Conservation (phyloP, 148 eudicot species). For the Cornus controversa region DNA sequence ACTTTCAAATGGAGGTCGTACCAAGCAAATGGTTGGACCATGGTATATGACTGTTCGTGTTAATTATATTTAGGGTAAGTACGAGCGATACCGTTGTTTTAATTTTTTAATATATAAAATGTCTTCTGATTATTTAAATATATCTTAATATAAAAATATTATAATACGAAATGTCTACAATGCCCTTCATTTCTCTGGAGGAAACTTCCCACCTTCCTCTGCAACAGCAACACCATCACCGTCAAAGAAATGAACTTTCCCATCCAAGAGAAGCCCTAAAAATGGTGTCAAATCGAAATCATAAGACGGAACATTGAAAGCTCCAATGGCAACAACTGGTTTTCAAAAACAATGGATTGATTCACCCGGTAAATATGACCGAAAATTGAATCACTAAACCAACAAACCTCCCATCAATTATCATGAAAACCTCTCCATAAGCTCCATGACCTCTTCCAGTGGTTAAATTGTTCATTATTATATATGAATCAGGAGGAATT, state of each 20-base stretch:
- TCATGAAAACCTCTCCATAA: slow-evolving; percentile 59
- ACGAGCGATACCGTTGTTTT: too few relatives aligned
- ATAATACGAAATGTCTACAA: too few relatives aligned
- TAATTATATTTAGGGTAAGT: too few relatives aligned
- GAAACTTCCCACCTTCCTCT: too few relatives aligned
- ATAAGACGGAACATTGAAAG: slow-evolving; percentile 78
- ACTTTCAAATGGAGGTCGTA: too few relatives aligned
- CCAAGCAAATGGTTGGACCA: too few relatives aligned
- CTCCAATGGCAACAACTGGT: slow-evolving; percentile 81
- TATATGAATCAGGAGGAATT: slow-evolving; percentile 77
- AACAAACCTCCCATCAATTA: slow-evolving; percentile 55
- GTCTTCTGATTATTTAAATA: too few relatives aligned
- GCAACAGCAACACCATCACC: too few relatives aligned
- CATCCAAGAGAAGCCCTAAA: slow-evolving; percentile 60
- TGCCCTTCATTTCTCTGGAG: too few relatives aligned
- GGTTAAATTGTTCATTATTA: slow-evolving; percentile 43
- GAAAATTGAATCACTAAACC: slow-evolving; percentile 77
- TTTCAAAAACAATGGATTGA: slow-evolving; percentile 90
- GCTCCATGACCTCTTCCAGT: slow-evolving; percentile 66
- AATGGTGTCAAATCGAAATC: slow-evolving; percentile 80
- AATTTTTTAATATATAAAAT: too few relatives aligned
- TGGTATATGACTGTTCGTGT: too few relatives aligned
- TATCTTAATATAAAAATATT: too few relatives aligned
- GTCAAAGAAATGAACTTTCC: slow-evolving; percentile 48
- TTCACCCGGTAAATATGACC: slow-evolving; percentile 76